Evolutionary conservation across 2,329 filamentous ascomycete genomes (phyloP).

Genomic region (Diplodia intermedia): DNA sequence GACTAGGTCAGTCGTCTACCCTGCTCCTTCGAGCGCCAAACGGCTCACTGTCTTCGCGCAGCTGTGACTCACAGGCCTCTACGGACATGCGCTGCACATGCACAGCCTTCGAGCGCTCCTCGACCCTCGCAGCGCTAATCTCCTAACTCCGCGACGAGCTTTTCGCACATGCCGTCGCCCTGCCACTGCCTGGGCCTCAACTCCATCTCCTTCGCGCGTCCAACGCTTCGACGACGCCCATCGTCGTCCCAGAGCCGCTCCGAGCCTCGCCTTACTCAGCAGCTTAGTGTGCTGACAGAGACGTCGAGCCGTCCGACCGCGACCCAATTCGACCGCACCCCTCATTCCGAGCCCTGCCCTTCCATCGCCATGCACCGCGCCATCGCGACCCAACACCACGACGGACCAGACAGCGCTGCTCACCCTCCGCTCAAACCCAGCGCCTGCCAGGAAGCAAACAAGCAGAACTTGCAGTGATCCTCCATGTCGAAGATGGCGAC

Average conservation of each 20-base stretch:
- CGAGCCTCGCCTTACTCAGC: conserved; percentile 24
- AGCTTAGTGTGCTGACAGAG: conserved; percentile 21
- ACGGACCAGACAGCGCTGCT: background rate
- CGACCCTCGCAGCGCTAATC: conserved; percentile 3
- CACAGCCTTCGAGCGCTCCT: background rate
- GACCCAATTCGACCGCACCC: conserved; percentile 5
- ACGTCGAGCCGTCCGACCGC: background rate
- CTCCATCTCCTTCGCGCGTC: background rate
- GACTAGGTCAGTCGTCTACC: conserved; percentile 25
- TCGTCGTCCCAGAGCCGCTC: background rate
- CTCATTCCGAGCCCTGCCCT: conserved; percentile 23
- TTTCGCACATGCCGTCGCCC: conserved; percentile 21
- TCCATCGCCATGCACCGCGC: background rate
- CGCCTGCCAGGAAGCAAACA: too few relatives aligned
- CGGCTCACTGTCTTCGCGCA: conserved; percentile 8
- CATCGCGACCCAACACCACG: background rate
- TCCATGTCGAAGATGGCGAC: background rate
- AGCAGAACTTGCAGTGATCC: too few relatives aligned
- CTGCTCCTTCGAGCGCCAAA: conserved; percentile 13
- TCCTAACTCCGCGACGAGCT: conserved; percentile 28
- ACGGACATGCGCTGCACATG: conserved; percentile 19
- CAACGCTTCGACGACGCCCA: background rate
- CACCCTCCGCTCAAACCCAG: too few relatives aligned
- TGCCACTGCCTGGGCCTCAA: background rate
- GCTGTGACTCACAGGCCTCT: conserved; percentile 20